Base-by-base conservation (phyloP, 352 stramenopile species). In the Achlya hypogyna region DNA sequence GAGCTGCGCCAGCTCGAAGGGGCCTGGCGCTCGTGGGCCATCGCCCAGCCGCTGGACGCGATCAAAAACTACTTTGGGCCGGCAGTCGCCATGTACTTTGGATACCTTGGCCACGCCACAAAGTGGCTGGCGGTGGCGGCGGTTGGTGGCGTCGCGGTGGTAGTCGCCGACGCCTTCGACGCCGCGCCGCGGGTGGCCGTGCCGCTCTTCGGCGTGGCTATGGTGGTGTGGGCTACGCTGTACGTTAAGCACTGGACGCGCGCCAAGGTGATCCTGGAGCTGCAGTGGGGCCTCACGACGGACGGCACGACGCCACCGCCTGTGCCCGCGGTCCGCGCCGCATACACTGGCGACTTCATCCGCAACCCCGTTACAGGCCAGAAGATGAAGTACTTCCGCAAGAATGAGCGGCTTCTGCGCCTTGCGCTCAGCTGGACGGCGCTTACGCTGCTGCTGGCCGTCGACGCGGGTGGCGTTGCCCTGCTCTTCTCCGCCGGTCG, bases 71-170 rank as follows among this genome's bases (percentile, higher is more conserved):
- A 91, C 62, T 89, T 89, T 69, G 83, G 83, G 34, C 79, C 86
- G 60, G 89, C 98, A 74, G 88, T 99, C 22, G 93, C 88, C 1
- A 95, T 99, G 66, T 99, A 98, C 82, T 99, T 98, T 75, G 87
- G 95, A 43, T 99, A 94, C 87, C 75, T 98, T 0, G 88, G 97
- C 14, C 93, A 98, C 74, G 96, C 93, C 71, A 98, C 94, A 45
- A 92, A 94, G 64, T 97, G 97, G 84, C 77, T 99, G 27, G 71
- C 98, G n/a, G 93, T 96, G 52, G 87, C 96, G 27, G 94, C 89
- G 40, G 59, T 98, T 22, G 71, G 97, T 47, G 96, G 96, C 4
- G 77, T 95, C 51, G 62, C 97, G 31, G 87, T 96, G 31, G 91
- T 91, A 10, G 83, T 97, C 18, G 72, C 87, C 42, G 80, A 84